These are phyloP conservation scores for Cladophialophora carrionii DNA, from an alignment of 2,329 filamentous ascomycete genomes.

Conservation along the genomic window DNA sequence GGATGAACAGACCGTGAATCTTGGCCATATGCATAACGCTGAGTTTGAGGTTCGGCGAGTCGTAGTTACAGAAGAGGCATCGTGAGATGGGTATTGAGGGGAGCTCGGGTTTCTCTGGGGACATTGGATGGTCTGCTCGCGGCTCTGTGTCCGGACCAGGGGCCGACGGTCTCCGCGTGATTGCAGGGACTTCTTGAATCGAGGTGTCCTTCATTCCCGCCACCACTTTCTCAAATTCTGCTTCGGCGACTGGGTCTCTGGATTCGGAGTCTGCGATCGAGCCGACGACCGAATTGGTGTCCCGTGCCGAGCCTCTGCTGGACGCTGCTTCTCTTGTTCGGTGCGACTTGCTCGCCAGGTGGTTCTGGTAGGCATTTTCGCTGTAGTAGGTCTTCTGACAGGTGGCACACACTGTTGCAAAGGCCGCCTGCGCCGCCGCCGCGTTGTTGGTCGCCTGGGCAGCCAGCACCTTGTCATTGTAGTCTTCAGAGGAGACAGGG, in stretches of 20 bases:
- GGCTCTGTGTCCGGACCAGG: conserved; percentile 46
- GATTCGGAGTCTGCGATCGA: conserved; percentile 46
- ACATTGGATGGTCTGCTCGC: conserved; percentile 45
- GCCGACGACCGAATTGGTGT: conserved; percentile 47
- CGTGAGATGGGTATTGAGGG: conserved; percentile 52
- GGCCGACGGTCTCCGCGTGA: conserved; percentile 47
- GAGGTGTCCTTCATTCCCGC: conserved; percentile 72
- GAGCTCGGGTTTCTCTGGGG: conserved; percentile 37
- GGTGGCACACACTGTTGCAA: conserved; percentile 77
- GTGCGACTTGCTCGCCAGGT: conserved; percentile 88
- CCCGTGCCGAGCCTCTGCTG: conserved; percentile 47
- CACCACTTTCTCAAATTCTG: conserved; percentile 73
- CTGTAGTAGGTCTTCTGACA: conserved; percentile 95
- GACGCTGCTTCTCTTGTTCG: conserved; percentile 64
- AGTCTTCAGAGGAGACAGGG: conserved; percentile 87
- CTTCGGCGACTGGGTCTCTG: conserved; percentile 48
- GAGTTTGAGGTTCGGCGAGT: conserved; percentile 72
- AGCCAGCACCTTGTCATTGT: conserved; percentile 92
- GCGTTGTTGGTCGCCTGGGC: conserved; percentile 83
- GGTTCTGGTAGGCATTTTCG: conserved; percentile 93
- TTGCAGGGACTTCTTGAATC: conserved; percentile 55
- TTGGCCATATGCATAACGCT: conserved; percentile 89
- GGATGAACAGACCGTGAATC: conserved; percentile 93
- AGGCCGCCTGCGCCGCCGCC: conserved; percentile 84
- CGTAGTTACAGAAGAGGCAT: conserved; percentile 92